phyloP scores from a whole-genome alignment of 768 basidiomycete species.

The Paxillus rubicundulus region DNA sequence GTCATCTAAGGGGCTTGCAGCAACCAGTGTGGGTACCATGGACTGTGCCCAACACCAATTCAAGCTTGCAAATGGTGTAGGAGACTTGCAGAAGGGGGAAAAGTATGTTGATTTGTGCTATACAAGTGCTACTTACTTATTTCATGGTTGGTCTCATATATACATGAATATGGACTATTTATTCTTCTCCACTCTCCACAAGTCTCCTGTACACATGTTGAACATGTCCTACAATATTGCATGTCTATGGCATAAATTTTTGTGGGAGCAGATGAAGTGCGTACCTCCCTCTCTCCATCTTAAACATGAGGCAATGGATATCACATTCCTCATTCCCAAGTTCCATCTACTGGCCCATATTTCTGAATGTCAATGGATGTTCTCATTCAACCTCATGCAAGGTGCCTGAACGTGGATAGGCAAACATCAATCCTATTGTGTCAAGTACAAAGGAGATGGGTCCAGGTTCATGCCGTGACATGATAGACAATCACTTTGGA shows the following conservation, averaged over 20 bases:
- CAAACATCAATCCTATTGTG: slow-evolving; percentile 30
- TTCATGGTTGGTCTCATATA: slow-evolving; percentile 17
- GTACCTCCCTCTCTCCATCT: too few species aligned
- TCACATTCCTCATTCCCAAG: slow-evolving; percentile 28
- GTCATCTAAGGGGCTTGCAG: too few species aligned
- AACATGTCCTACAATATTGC: too few species aligned
- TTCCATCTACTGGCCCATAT: slow-evolving; percentile 39
- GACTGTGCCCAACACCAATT: too few species aligned
- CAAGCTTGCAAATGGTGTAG: too few species aligned
- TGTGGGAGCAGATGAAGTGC: too few species aligned
- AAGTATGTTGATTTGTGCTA: too few species aligned
- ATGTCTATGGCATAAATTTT: too few species aligned
- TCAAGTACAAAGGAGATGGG: slow-evolving; percentile 38
- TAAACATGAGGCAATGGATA: too few species aligned
- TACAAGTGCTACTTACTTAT: not conserved
- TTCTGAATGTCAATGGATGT: slow-evolving; percentile 26
- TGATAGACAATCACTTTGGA: slow-evolving; percentile 37
- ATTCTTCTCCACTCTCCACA: slow-evolving; percentile 4
- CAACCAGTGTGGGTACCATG: too few species aligned
- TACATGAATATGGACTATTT: slow-evolving; percentile 25
- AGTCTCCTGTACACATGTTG: not conserved
- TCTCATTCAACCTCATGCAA: slow-evolving; percentile 36
- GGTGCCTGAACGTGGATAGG: slow-evolving; percentile 38
- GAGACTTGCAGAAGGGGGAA: too few species aligned
- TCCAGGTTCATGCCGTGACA: slow-evolving; percentile 29